These are phyloP conservation scores for Rosa chinensis DNA, from an alignment of 306 rosid genomes.

Conservation along the genomic window DNA sequence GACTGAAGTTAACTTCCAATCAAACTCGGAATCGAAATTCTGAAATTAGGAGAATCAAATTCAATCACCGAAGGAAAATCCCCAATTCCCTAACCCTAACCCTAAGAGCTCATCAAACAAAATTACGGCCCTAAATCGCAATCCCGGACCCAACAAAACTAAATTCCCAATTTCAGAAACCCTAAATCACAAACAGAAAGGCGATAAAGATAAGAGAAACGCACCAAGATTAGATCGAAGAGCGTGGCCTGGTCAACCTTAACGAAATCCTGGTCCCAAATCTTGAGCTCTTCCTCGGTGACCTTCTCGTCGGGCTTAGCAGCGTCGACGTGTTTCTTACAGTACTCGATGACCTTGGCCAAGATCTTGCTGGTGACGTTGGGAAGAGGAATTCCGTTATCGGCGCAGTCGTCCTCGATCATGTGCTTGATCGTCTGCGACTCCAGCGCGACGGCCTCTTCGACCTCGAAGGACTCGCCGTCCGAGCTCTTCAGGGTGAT, in stretches of 20 bases:
- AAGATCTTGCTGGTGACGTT: constrained; percentile 76
- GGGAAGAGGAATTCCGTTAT: constrained; percentile 67
- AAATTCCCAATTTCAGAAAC: not conserved
- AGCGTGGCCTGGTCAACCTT: constrained; percentile 79
- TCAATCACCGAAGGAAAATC: not conserved
- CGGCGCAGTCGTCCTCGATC: constrained; percentile 75
- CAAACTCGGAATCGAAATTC: not conserved
- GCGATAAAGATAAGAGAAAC: not conserved
- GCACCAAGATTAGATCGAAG: constrained; percentile 73
- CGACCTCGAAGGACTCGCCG: constrained; percentile 70
- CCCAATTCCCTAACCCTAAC: not conserved
- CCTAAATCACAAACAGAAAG: too few relatives aligned
- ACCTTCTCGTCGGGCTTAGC: constrained; percentile 41
- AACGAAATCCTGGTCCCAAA: constrained; percentile 68
- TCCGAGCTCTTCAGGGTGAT: constrained; percentile 72
- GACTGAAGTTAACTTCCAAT: not conserved
- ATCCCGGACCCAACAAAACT: not conserved
- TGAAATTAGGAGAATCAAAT: not conserved
- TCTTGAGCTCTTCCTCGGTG: constrained; percentile 55
- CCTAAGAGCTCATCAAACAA: not conserved
- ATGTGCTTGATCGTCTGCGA: constrained; percentile 77
- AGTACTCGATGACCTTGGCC: constrained; percentile 80
- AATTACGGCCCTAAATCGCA: not conserved
- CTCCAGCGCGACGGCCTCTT: constrained; percentile 67
- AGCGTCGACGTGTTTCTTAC: constrained; percentile 64